Evolutionary conservation across 257 asterid species (phyloP).

Genomic region (Lycium barbarum): DNA sequence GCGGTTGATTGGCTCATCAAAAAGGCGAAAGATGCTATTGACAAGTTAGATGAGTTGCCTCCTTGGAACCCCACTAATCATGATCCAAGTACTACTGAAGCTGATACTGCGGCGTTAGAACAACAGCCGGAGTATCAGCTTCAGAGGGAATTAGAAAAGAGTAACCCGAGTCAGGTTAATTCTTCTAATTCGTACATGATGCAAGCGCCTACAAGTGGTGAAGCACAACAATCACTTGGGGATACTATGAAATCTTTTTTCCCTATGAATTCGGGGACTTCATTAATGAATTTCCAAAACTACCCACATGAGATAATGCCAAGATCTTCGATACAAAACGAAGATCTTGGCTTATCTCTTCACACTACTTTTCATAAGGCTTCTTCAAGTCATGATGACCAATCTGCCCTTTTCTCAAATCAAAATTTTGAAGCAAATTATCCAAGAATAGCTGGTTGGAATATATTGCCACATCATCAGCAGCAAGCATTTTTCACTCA

Average conservation of each 20-base stretch:
- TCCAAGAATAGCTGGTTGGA: conserved; percentile 28
- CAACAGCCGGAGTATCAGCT: background rate
- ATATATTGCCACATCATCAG: background rate
- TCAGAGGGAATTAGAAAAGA: conserved; percentile 30
- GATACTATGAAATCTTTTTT: conserved; percentile 90
- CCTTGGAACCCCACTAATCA: conserved; percentile 83
- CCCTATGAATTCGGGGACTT: conserved; percentile 68
- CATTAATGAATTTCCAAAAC: conserved; percentile 70
- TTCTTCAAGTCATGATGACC: background rate
- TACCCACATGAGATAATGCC: conserved; percentile 60
- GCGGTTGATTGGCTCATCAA: conserved; percentile 98
- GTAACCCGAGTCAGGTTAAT: background rate
- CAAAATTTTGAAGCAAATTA: conserved; percentile 31
- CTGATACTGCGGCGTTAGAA: conserved; percentile 33
- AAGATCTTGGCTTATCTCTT: conserved; percentile 56
- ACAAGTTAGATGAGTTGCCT: conserved; percentile 93
- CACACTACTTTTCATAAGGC: conserved; percentile 27
- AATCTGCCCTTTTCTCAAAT: conserved; percentile 12
- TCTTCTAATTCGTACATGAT: conserved; percentile 25
- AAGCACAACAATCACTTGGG: conserved; percentile 71
- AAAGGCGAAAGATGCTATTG: conserved; percentile 88
- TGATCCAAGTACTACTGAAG: background rate
- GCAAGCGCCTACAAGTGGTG: conserved; percentile 31
- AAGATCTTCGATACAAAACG: conserved; percentile 58
- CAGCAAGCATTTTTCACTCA: conserved; percentile 30